phyloP scores from a whole-genome alignment of 805 yeast species.

The Saturnispora saitoi region DNA sequence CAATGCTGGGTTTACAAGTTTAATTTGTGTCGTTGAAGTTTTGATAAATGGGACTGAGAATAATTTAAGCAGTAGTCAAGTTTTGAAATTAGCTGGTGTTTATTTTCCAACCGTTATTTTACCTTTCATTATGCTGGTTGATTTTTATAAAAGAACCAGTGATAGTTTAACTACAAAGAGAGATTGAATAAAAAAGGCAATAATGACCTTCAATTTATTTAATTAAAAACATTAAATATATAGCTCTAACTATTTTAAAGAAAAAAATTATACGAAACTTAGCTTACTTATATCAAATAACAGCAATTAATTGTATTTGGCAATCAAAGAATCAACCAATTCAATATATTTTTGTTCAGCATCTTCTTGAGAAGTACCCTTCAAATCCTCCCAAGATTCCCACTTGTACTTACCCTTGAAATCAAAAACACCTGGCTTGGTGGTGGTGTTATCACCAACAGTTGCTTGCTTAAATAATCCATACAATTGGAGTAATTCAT shows the following conservation, averaged over 20 bases:
- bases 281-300: background rate
- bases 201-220: background rate
- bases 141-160: slow-evolving; percentile 21
- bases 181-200: background rate
- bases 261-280: background rate
- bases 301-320: slow-evolving; percentile 31
- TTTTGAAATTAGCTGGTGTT: slow-evolving; percentile 37
- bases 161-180: background rate
- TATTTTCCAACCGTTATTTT: slow-evolving; percentile 68
- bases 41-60: slow-evolving; percentile 25
- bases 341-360: slow-evolving; percentile 80
- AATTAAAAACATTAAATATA: background rate
- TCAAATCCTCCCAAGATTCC: slow-evolving; percentile 89
- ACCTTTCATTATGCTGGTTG: slow-evolving; percentile 49
- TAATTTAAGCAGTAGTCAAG: slow-evolving; percentile 33
- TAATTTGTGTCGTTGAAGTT: slow-evolving; percentile 57
- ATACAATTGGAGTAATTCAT: slow-evolving; percentile 78
- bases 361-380: slow-evolving; percentile 81
- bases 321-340: slow-evolving; percentile 55
- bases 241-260: background rate
- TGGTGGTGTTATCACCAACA: slow-evolving; percentile 82
- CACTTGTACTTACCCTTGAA: slow-evolving; percentile 95
- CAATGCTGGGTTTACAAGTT: slow-evolving; percentile 75
- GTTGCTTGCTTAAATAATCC: slow-evolving; percentile 97
- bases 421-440: slow-evolving; percentile 87